Evolutionary conservation across 169 alveolate genomes (phyloP), one percentile per base, ranked within the genome.

Genomic region (Nephromyces sp.): DNA sequence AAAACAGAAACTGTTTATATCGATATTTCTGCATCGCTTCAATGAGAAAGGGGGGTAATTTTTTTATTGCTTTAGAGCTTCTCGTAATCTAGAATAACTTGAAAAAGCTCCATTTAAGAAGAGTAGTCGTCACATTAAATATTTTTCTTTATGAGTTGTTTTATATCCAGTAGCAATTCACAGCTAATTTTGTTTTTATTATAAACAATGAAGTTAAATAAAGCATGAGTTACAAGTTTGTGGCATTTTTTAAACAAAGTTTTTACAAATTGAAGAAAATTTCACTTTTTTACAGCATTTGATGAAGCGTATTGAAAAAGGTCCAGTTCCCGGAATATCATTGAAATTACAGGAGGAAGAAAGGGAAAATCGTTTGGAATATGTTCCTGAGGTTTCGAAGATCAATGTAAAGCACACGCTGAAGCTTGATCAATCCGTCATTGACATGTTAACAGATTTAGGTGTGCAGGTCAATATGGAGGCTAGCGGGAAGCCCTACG

Each of bases 321-420:
- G 99, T 15, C 99, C 99, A 6, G 99, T 98, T 35, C 95, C 98
- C 72, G 99, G 99, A 66, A 98, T 98, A 86, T 96, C 99, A 21
- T 92, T 98, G 75, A 98, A 96, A 89, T 88, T 98, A 77, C 98
- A 98, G 88, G 99, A 98, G 90, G 99, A 95, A 82, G 99, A 97
- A 86, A 90, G 99, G 86, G 99, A 96, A 86, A 89, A 98, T 77
- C 95, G 97, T 79, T 92, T 97, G 96, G 99, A 97, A 83, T 91
- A 83, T 82, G 95, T 94, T 31, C 99, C 99, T 2, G 98, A 97
- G 76, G 84, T 82, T 61, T 92, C 97, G 5, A 95, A 92, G 87
- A 86, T 92, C 5, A 96, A 92, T 73, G 92, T 90, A 8, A 24
- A 66, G 6, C 92, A 87, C n/a, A 83, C 83, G 68, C 89, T 92